Conservation (phyloP, 805 yeast species). For the Monosporozyma yasuniensis region DNA sequence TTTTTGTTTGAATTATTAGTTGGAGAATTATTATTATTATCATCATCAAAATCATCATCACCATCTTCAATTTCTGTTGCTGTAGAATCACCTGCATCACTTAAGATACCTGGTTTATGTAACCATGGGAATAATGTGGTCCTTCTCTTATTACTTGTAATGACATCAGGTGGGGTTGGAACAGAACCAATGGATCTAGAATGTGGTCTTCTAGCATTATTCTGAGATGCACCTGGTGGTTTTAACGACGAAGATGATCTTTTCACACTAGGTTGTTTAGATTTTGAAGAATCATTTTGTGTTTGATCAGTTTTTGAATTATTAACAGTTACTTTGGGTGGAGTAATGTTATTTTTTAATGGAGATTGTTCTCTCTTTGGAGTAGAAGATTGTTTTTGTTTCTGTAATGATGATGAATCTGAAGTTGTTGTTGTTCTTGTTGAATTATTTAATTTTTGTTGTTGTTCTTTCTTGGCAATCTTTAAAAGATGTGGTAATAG, state of each 20-base stretch:
- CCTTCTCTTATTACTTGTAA: conserved; percentile 21
- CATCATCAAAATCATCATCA: conserved; percentile 14
- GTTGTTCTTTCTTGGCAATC: conserved; percentile 23
- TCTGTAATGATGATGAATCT: neutral
- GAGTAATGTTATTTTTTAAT: neutral
- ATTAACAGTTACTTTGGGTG: neutral
- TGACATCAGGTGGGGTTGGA: conserved; percentile 26
- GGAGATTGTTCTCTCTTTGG: neutral
- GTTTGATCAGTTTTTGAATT: neutral
- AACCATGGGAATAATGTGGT: conserved; percentile 26
- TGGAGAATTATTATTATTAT: conserved; percentile 7
- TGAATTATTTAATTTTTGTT: conserved; percentile 1
- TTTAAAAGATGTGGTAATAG: conserved; percentile 50
- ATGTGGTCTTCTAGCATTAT: conserved; percentile 20
- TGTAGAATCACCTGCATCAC: conserved; percentile 25
- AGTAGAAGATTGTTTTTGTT: neutral
- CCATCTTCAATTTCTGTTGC: conserved; percentile 26
- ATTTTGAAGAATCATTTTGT: neutral
- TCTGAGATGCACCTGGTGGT: neutral
- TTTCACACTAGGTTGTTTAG: neutral
- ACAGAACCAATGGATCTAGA: conserved; percentile 28
- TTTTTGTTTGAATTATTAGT: conserved; percentile 10
- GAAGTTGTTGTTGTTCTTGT: neutral
- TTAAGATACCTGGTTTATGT: conserved; percentile 24
- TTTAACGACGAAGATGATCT: neutral